Percentiles rank a stretch among this genome's conserved stretches.
Conservation (phyloP, 2,329 filamentous ascomycete genomes). For the Leptographium radiaticola region DNA sequence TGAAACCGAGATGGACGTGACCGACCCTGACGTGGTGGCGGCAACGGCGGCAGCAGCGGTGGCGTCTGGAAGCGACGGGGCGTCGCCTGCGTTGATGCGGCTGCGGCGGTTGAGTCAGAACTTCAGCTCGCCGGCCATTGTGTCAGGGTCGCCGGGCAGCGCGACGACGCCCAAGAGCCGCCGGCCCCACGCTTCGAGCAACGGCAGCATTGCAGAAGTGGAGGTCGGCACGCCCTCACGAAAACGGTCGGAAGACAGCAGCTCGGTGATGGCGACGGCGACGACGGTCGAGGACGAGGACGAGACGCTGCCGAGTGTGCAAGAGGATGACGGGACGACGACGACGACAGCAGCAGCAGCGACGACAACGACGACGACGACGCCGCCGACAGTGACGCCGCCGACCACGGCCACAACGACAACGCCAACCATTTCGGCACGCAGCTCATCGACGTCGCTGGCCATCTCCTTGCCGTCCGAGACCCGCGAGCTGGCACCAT, state of each 20-base stretch:
- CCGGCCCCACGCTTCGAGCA: neutral
- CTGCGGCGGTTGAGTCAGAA: constrained; percentile 42
- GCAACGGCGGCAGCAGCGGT: neutral
- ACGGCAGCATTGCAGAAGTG: constrained; percentile 29
- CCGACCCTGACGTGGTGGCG: neutral
- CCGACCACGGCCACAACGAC: constrained; percentile 1
- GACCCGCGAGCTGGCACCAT: neutral
- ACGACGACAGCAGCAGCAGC: neutral
- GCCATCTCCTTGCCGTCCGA: neutral
- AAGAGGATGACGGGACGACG: neutral
- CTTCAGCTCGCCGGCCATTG: constrained; percentile 31
- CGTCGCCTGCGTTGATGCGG: constrained; percentile 19
- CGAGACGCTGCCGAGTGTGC: neutral
- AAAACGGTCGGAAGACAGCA: too few species aligned
- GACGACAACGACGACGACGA: constrained; percentile 17
- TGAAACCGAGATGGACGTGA: neutral
- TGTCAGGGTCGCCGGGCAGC: neutral
- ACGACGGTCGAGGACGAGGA: constrained; percentile 28
- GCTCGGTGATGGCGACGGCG: constrained; percentile 47
- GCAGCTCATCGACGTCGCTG: neutral
- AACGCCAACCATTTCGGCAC: neutral
- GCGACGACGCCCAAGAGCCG: constrained; percentile 31
- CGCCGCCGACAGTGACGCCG: neutral
- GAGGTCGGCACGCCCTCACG: constrained; percentile 30
- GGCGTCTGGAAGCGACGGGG: constrained; percentile 15